These are phyloP conservation scores for Neurospora intermedia DNA, from an alignment of 495 filamentous ascomycete species.

Conservation along the genomic window DNA sequence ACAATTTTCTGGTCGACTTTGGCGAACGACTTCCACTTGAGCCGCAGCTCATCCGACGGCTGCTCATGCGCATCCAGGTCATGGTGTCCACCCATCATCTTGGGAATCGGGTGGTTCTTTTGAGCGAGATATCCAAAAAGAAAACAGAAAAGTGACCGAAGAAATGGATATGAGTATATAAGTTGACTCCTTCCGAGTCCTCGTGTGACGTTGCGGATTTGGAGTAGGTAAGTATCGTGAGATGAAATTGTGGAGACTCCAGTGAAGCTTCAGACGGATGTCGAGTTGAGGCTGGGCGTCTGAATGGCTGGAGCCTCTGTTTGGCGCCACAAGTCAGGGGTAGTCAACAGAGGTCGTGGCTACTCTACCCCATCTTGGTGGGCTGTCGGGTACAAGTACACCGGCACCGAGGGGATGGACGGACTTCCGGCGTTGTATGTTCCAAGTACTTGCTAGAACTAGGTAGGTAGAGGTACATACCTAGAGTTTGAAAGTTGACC, in stretches of 20 bases:
- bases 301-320: background rate
- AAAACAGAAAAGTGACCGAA: no score
- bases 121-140: background rate
- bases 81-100: slow-evolving; percentile 31
- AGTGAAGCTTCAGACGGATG: background rate
- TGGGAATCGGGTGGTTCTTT: background rate
- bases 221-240: background rate
- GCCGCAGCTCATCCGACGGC: slow-evolving; percentile 53
- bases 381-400: background rate
- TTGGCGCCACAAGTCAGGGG: background rate
- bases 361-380: background rate
- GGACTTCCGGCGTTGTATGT: background rate
- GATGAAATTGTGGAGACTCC: background rate
- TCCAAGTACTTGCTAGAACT: background rate
- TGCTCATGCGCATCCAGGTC: slow-evolving; percentile 58
- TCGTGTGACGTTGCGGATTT: background rate
- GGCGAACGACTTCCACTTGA: slow-evolving; percentile 48
- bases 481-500: no score
- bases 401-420: background rate
- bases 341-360: background rate
- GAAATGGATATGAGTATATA: no score
- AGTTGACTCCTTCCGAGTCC: background rate
- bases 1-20: slow-evolving; percentile 32
- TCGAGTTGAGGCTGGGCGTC: background rate
- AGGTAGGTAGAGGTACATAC: no score